Evolutionary conservation across 257 asterid genomes (phyloP), one percentile per base, ranked within the genome.

Genomic region (Ehretia macrophylla): DNA sequence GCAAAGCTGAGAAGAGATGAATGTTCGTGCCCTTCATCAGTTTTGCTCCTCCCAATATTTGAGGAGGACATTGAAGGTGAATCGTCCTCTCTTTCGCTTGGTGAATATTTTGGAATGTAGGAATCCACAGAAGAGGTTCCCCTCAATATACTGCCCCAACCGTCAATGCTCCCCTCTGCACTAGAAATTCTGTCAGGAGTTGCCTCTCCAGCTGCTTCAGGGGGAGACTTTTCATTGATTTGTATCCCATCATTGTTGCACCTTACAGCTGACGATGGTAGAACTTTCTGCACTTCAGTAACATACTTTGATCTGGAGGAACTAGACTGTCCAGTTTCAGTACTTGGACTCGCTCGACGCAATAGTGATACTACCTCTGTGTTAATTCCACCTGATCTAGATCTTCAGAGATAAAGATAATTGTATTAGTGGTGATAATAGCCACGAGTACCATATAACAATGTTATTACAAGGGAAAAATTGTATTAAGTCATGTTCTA

Each of bases 71-170:
- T 44, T 56, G 71, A 58, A 58, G 70, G 65, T 11, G 69, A 35
- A 65, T 73, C 84, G 45, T 68, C 82, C 46, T 67, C 59, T 27
- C 65, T 63, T 63, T 82, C 87, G 63, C 69, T 66, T 23, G 76
- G 74, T 39, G 88, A 78, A 64, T 71, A 39, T 39, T 86, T 63
- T 64, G 97, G 78, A 52, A 74, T 52, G 47, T 37, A 74, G 45
- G 91, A 88, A 65, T 65, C 81, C 65, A 65, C 75, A 56, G 94
- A 85, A 69, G 82, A 68, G 73, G 81, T 84, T 83, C 80, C 68
- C 68, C 44, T 70, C 9, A 79, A 71, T 45, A 38, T 61, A 27
- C 76, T 58, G 32, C 76, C 82, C 70, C 69, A 60, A 23, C 50
- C 65, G 61, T 79, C 85, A 50, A 66, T 65, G 79, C 73, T 76